Conservation (phyloP, 2,329 filamentous ascomycete genomes). For the Hansfordia pulvinata region DNA sequence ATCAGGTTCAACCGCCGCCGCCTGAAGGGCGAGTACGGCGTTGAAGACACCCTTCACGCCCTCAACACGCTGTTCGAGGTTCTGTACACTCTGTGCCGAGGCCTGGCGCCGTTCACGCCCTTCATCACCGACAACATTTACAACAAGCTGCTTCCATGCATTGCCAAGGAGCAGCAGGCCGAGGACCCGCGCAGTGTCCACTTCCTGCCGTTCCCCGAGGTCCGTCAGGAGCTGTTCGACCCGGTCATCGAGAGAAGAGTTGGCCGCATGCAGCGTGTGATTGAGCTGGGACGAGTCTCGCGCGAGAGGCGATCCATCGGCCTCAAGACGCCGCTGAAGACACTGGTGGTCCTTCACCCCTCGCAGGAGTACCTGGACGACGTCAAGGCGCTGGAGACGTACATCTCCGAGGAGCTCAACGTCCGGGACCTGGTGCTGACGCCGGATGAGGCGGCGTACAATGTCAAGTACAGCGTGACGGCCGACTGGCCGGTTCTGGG, state of each 20-base stretch:
- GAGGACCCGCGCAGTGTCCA: constrained; percentile 79
- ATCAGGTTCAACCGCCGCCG: constrained; percentile 84
- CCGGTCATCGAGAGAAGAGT: constrained; percentile 76
- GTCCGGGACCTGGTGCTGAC: constrained; percentile 74
- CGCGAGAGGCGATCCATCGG: constrained; percentile 75
- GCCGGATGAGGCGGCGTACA: constrained; percentile 78
- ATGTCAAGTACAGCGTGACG: constrained; percentile 78
- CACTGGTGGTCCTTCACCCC: constrained; percentile 75
- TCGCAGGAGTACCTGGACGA: constrained; percentile 77
- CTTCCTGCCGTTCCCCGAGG: constrained; percentile 82
- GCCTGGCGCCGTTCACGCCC: constrained; percentile 85
- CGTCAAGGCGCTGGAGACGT: constrained; percentile 70
- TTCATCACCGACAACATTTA: constrained; percentile 96
- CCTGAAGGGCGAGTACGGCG: constrained; percentile 55
- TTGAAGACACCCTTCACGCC: constrained; percentile 78
- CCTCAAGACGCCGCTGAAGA: constrained; percentile 83
- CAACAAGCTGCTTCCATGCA: constrained; percentile 65
- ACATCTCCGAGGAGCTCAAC: constrained; percentile 87
- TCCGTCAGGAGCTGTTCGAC: constrained; percentile 80
- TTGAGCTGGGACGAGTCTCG: constrained; percentile 77
- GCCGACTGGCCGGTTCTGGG: constrained; percentile 91
- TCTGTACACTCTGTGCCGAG: constrained; percentile 75
- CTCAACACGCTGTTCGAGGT: constrained; percentile 92
- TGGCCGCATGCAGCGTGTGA: constrained; percentile 85
- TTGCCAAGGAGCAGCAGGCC: constrained; percentile 55